Conservation (phyloP, 1,284 basidiomycete genomes). For the Porodaedalea pini region DNA sequence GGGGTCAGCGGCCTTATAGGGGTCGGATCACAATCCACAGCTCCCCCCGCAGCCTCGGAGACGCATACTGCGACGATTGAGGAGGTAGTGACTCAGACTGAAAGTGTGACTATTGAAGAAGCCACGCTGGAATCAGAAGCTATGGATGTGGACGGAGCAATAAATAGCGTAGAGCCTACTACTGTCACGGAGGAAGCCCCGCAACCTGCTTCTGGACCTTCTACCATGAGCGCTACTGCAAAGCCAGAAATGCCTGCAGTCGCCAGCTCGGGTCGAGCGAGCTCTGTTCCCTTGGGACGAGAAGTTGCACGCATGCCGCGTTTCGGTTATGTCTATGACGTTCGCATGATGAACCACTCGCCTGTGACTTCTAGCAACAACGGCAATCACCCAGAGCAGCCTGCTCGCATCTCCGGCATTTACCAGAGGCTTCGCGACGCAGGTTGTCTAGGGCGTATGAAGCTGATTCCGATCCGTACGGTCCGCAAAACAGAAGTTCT, state of each 20-base stretch:
- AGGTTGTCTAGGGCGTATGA: conserved; percentile 73
- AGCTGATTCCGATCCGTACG: conserved; percentile 69
- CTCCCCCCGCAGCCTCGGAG: background rate
- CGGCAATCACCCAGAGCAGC: conserved; percentile 82
- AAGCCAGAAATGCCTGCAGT: background rate
- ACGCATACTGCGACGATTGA: background rate
- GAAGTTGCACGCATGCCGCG: background rate
- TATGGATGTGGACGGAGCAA: conserved; percentile 14
- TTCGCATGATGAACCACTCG: conserved; percentile 85
- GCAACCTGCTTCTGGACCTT: conserved; percentile 5
- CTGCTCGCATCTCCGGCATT: conserved; percentile 82
- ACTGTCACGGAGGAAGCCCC: background rate
- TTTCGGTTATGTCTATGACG: conserved; percentile 83
- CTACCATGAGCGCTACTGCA: background rate
- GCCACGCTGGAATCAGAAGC: background rate
- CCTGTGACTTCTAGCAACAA: conserved; percentile 32
- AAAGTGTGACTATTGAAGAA: background rate
- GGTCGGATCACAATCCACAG: conserved; percentile 1
- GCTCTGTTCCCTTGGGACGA: conserved; percentile 8
- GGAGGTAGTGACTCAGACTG: conserved; percentile 6
- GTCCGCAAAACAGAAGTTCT: conserved; percentile 77
- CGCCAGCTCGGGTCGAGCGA: background rate
- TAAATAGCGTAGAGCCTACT: background rate
- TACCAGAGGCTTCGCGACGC: conserved; percentile 60
- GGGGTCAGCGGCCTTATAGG: conserved; percentile 14